Conservation (phyloP, 2,329 filamentous ascomycete species). For the Pyrenochaeta sp. region DNA sequence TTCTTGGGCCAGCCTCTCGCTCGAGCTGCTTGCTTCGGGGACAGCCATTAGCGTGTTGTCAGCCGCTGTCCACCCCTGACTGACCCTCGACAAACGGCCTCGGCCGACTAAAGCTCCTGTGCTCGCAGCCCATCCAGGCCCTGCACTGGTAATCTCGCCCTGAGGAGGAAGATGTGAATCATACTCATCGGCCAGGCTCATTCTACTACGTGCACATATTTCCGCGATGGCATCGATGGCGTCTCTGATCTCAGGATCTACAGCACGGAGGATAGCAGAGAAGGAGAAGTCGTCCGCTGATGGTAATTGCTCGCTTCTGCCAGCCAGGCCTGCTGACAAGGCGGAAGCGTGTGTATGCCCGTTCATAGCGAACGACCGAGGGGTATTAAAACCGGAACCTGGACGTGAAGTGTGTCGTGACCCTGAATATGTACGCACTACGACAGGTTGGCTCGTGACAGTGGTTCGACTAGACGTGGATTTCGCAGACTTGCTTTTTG, state of each 20-base stretch:
- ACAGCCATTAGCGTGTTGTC: constrained; percentile 56
- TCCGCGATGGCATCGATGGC: constrained; percentile 70
- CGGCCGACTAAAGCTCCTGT: constrained; percentile 40
- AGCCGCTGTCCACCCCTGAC: constrained; percentile 44
- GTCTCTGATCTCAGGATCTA: constrained; percentile 65
- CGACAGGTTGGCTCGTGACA: constrained; percentile 54
- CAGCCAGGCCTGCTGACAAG: constrained; percentile 41
- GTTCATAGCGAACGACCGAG: constrained; percentile 44
- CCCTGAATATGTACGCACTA: constrained; percentile 53
- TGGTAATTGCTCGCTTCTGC: constrained; percentile 48
- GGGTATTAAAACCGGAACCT: constrained; percentile 42
- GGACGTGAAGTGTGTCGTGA: constrained; percentile 44
- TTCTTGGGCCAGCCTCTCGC: constrained; percentile 49
- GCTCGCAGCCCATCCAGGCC: constrained; percentile 38
- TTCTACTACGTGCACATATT: constrained; percentile 67
- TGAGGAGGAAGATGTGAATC: constrained; percentile 68
- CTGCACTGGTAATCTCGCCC: constrained; percentile 60
- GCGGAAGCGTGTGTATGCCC: constrained; percentile 34
- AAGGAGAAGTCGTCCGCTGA: constrained; percentile 64
- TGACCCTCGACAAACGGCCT: constrained; percentile 40
- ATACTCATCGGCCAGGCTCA: constrained; percentile 70
- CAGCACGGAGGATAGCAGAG: constrained; percentile 63
- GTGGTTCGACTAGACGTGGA: constrained; percentile 50
- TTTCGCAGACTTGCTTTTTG: constrained; percentile 46
- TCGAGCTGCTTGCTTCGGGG: constrained; percentile 58